Percentiles rank a stretch among this genome's conserved stretches.
Conservation (phyloP, 345 rosid genomes). For the Conringia planisiliqua region DNA sequence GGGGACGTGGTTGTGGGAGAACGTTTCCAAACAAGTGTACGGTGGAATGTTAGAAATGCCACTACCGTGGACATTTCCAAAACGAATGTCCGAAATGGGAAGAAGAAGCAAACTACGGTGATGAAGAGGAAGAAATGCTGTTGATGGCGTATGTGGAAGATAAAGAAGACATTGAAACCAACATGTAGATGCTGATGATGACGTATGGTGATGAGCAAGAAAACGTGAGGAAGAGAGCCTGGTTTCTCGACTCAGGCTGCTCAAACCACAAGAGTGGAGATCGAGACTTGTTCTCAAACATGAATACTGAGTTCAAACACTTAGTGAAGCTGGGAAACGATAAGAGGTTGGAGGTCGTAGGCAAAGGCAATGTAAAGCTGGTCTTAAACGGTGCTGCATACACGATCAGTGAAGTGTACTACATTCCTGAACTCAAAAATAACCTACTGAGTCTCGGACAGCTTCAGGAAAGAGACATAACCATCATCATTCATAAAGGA, state of each 20-base stretch:
- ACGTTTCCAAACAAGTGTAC: too few relatives aligned
- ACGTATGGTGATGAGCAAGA: neutral
- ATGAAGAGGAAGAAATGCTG: too few relatives aligned
- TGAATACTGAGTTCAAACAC: neutral
- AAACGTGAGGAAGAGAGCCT: neutral
- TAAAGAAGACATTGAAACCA: neutral
- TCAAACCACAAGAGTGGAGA: neutral
- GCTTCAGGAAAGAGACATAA: neutral
- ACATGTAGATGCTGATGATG: neutral
- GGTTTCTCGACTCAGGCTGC: neutral
- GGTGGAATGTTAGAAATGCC: too few relatives aligned
- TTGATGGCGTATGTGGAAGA: neutral
- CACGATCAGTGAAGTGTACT: neutral
- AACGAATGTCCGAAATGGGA: too few relatives aligned
- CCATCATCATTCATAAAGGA: too few relatives aligned
- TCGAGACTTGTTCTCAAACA: accelerated
- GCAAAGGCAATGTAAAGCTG: neutral
- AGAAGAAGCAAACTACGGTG: too few relatives aligned
- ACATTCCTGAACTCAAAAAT: neutral
- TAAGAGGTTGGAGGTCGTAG: neutral
- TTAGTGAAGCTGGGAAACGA: neutral
- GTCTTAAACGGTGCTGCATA: accelerated
- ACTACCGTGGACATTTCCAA: too few relatives aligned
- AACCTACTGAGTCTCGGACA: neutral
- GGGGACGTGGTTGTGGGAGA: too few relatives aligned